phyloP scores from a whole-genome alignment of 192 early-diverging fungal genomes.

The Phlyctochytrium bullatum region DNA sequence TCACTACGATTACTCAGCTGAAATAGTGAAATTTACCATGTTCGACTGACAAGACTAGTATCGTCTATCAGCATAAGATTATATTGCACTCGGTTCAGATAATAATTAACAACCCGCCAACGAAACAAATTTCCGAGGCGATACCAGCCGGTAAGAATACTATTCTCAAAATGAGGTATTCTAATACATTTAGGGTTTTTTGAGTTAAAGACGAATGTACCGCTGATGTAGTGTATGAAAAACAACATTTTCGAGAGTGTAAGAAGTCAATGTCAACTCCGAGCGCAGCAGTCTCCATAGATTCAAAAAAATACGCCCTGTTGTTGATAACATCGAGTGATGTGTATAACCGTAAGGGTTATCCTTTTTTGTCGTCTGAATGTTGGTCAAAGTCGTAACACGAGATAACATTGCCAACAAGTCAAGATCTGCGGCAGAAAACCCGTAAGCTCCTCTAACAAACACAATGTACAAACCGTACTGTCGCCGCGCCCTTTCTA shows the following conservation, averaged over 20 bases:
- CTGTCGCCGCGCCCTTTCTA: slow-evolving; percentile 51
- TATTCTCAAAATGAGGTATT: slow-evolving; percentile 61
- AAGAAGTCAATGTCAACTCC: slow-evolving; percentile 74
- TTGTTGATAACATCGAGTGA: slow-evolving; percentile 58
- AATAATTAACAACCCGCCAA: slow-evolving; percentile 64
- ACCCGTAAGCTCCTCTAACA: no score
- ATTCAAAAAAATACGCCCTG: slow-evolving; percentile 82
- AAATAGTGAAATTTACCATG: slow-evolving; percentile 25
- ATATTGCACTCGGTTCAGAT: slow-evolving; percentile 63
- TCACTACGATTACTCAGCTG: slow-evolving; percentile 46
- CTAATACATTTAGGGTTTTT: slow-evolving; percentile 36
- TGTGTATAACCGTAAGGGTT: slow-evolving; percentile 63
- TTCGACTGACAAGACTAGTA: slow-evolving; percentile 65
- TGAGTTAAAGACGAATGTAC: slow-evolving; percentile 41
- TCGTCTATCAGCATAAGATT: slow-evolving; percentile 70
- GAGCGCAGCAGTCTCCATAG: slow-evolving; percentile 82
- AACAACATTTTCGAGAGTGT: slow-evolving; percentile 73
- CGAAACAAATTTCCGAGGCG: slow-evolving; percentile 40
- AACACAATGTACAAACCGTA: slow-evolving; percentile 21
- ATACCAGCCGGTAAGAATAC: slow-evolving; percentile 70
- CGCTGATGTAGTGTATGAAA: slow-evolving; percentile 69
- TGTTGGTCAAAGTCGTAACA: slow-evolving; percentile 33
- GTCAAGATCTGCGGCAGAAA: slow-evolving; percentile 23
- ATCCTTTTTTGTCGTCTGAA: slow-evolving; percentile 37
- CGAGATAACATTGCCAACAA: slow-evolving; percentile 49